Evolutionary conservation across 768 basidiomycete genomes (phyloP).

Genomic region (Leccinum rimulosum): DNA sequence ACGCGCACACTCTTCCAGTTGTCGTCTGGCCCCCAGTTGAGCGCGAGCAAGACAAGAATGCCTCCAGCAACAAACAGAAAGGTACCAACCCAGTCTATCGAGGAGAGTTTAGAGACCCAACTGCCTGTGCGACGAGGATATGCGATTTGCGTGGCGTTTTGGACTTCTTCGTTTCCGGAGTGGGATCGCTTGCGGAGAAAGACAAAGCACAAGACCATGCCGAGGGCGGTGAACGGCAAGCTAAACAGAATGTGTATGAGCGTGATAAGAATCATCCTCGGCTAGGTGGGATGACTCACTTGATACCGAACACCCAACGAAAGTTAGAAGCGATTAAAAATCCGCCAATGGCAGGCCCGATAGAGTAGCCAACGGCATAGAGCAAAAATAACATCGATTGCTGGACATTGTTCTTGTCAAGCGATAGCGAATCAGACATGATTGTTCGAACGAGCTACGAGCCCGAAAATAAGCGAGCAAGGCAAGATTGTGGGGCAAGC

Average conservation of each 20-base stretch:
- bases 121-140: not conserved
- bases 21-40: constrained; percentile 49
- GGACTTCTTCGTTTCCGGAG: constrained; percentile 13
- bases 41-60: constrained; percentile 46
- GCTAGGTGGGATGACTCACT: constrained; percentile 30
- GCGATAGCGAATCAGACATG: constrained; percentile 41
- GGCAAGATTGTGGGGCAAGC: not conserved
- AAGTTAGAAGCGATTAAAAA: constrained; percentile 39
- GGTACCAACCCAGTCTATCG: constrained; percentile 49
- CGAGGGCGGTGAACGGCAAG: constrained; percentile 37
- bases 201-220: constrained; percentile 39
- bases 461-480: not conserved
- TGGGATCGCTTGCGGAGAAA: constrained; percentile 35
- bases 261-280: not conserved
- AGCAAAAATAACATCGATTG: constrained; percentile 41
- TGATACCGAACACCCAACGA: constrained; percentile 57
- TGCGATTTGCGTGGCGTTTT: not conserved
- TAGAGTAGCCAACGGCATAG: constrained; percentile 40
- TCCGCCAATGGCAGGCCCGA: constrained; percentile 46
- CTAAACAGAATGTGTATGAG: constrained; percentile 22
- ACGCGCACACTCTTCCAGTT: constrained; percentile 43
- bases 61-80: constrained; percentile 43
- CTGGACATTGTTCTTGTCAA: constrained; percentile 44
- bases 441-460: constrained; percentile 41
- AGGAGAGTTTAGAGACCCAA: constrained; percentile 29